phyloP scores from a whole-genome alignment of 352 stramenopile species.

The Globisporangium recalcitrans region DNA sequence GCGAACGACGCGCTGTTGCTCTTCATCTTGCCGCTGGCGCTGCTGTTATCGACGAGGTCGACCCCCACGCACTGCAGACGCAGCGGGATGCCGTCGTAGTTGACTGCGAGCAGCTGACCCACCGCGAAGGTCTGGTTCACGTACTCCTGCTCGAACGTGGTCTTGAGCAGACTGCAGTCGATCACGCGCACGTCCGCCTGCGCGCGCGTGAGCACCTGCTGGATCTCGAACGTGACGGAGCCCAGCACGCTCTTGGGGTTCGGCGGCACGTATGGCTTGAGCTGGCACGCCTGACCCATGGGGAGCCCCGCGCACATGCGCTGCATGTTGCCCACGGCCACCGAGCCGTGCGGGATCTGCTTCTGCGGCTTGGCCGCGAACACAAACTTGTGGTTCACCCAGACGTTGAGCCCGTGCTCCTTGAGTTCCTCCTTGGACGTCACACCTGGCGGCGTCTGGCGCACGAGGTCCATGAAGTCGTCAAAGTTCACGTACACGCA shows the following conservation, averaged over 20 bases:
- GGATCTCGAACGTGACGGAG: slow-evolving; percentile 80
- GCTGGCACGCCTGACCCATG: slow-evolving; percentile 54
- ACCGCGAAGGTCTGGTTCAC: slow-evolving; percentile 68
- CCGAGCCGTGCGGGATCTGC: slow-evolving; percentile 43
- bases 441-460: slow-evolving; percentile 51
- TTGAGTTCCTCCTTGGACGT: slow-evolving; percentile 67
- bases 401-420: slow-evolving; percentile 72
- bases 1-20: slow-evolving; percentile 22
- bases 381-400: slow-evolving; percentile 80
- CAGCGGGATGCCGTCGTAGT: slow-evolving; percentile 57
- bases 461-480: slow-evolving; percentile 69
- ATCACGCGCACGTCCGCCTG: slow-evolving; percentile 57
- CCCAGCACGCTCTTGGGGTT: slow-evolving; percentile 41
- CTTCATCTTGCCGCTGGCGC: slow-evolving; percentile 17
- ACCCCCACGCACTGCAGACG: slow-evolving; percentile 53
- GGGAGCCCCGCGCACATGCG: slow-evolving; percentile 71
- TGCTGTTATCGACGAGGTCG: slow-evolving; percentile 46
- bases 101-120: slow-evolving; percentile 68
- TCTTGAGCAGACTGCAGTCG: slow-evolving; percentile 70
- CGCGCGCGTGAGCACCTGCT: slow-evolving; percentile 64
- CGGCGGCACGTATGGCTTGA: slow-evolving; percentile 58
- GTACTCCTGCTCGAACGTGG: slow-evolving; percentile 65
- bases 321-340: slow-evolving; percentile 76
- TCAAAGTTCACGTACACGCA: slow-evolving; percentile 73
- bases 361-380: slow-evolving; percentile 73